Evolutionary conservation across 2,329 filamentous ascomycete species (phyloP), one percentile per base, ranked within the genome.

Genomic region (Cephalotrichum gorgonifer): DNA sequence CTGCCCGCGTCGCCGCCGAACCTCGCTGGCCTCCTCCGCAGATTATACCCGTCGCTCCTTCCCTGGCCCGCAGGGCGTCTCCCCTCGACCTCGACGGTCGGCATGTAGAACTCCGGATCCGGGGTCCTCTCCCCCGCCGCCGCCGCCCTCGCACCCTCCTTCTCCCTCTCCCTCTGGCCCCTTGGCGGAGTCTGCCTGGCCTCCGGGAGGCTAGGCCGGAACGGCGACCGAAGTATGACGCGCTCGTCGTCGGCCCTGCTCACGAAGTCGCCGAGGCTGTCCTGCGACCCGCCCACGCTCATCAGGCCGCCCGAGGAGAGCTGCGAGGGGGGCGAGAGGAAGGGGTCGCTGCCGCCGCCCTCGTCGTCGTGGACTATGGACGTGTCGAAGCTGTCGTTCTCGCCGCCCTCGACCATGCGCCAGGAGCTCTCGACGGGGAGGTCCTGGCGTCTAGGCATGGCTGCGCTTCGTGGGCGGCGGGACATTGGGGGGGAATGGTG

Each of bases 331-430:
- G 67, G 69, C 43, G 69, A 70, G 2, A 67, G 51, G 45, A 65
- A 55, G 23, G 62, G 54, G 25, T 67, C 62, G 44, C 70, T 64
- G 41, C 72, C 70, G 42, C 66, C 64, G 31, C 55, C 3, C n/a
- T 15, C 12, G 30, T 48, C 49, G 23, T 70, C 67, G 7, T 72
- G 69, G 15, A 78, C 62, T 48, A 78, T 66, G 9, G 72, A 71
- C 6, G 75, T 78, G 55, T 78, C 76, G 58, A 80, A 80, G 57
- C 75, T 79, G 57, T 80, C 76, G 59, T 79, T 72, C 50, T 79
- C 76, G 57, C 70, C 65, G 49, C 73, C 75, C 51, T 81, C 77
- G 12, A 81, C 75, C 64, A 81, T 70, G 55, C 77, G 76, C 77
- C 77, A 81, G 20, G 76, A 80, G 54, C 72, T 71, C 53, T 76